Percentiles rank a stretch among this genome's conserved stretches.
Evolutionary conservation across 129 eudicot species (phyloP).

Genomic region (Helianthus annuus): DNA sequence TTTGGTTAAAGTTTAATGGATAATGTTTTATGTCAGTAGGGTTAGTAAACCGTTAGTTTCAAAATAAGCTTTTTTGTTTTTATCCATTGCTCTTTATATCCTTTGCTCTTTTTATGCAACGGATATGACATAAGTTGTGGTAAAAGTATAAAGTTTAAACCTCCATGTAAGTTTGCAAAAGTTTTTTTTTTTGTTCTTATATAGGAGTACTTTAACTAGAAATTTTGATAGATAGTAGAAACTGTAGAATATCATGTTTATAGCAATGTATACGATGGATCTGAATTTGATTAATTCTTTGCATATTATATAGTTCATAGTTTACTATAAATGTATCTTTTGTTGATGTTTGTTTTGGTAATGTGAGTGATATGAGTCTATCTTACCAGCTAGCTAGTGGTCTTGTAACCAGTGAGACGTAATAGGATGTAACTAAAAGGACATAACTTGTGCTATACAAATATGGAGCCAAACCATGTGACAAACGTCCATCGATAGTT

Average conservation of each 20-base stretch:
- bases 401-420: too few species aligned
- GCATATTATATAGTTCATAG: too few species aligned
- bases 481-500: too few species aligned
- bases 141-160: not conserved
- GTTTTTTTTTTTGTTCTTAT: not conserved
- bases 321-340: too few species aligned
- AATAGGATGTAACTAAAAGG: too few species aligned
- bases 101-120: not conserved
- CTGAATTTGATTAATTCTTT: too few species aligned
- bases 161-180: not conserved
- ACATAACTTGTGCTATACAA: too few species aligned
- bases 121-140: not conserved
- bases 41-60: constrained; percentile 2
- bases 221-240: not conserved
- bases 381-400: too few species aligned
- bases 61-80: not conserved
- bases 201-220: not conserved
- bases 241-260: not conserved
- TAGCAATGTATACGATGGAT: not conserved
- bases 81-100: not conserved
- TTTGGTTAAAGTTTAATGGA: too few species aligned
- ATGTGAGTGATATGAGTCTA: too few species aligned
- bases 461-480: too few species aligned
- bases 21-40: not conserved
- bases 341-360: too few species aligned